phyloP scores from a whole-genome alignment of 176 grass and related monocot genomes.

The Alopecurus myosuroides region DNA sequence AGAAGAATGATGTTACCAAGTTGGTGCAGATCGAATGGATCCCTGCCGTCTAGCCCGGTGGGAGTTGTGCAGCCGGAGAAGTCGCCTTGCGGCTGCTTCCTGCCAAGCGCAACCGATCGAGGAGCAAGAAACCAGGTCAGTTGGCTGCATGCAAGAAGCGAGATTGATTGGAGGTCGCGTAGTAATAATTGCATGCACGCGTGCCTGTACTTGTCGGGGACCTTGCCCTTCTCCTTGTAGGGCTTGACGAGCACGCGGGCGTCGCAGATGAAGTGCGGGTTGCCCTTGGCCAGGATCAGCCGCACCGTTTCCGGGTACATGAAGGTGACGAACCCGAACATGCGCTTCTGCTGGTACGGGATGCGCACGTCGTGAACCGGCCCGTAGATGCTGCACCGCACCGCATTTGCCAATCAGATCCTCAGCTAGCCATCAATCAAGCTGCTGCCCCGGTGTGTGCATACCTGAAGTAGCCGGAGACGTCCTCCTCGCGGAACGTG shows the following conservation, averaged over 20 bases:
- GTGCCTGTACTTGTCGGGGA: constrained; percentile 87
- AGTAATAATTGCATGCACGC: background rate
- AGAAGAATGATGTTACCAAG: constrained; percentile 37
- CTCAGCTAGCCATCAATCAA: background rate
- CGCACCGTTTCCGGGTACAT: constrained; percentile 70
- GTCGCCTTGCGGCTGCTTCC: constrained; percentile 54
- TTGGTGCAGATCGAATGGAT: constrained; percentile 82
- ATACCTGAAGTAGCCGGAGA: background rate
- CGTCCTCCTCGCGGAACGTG: constrained; percentile 84
- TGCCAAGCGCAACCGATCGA: constrained; percentile 21
- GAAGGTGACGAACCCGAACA: constrained; percentile 98
- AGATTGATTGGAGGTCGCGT: background rate
- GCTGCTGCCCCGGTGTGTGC: background rate
- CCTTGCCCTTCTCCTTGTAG: constrained; percentile 98
- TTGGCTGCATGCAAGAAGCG: background rate
- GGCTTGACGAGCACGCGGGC: constrained; percentile 88
- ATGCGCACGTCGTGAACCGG: constrained; percentile 91
- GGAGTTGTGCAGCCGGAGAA: constrained; percentile 66
- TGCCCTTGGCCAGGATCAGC: constrained; percentile 90
- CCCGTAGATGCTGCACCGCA: constrained; percentile 63
- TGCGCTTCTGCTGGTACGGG: constrained; percentile 98
- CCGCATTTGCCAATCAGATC: background rate
- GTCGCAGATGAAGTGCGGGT: constrained; percentile 96
- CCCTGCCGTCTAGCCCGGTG: constrained; percentile 48
- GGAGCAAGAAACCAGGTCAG: background rate